A percentile compares a stretch with the other conserved stretches of the same genome.
phyloP scores from a whole-genome alignment of 768 basidiomycete genomes.

The Galerina sulciceps region DNA sequence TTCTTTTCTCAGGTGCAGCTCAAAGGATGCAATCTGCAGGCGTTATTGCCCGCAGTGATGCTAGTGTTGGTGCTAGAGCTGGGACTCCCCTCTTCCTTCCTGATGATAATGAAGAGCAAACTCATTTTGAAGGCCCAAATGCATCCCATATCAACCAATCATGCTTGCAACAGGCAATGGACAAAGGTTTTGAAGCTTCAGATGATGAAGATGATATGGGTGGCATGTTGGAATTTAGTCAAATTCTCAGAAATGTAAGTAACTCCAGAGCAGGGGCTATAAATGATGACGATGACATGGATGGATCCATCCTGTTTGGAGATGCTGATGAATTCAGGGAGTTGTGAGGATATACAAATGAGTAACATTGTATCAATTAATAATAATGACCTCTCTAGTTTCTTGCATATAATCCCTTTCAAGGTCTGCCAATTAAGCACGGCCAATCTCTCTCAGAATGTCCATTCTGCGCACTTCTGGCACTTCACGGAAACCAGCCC shows the following conservation, averaged over 20 bases:
- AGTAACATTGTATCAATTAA: no score
- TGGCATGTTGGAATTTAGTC: conserved; percentile 78
- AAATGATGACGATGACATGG: conserved; percentile 79
- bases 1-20: conserved; percentile 1
- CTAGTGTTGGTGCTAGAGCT: conserved; percentile 29
- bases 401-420: conserved; percentile 8
- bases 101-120: conserved; percentile 47
- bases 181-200: conserved; percentile 15
- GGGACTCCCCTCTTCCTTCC: conserved; percentile 78
- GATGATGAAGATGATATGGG: conserved; percentile 36
- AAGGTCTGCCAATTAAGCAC: conserved; percentile 44
- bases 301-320: conserved; percentile 74
- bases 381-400: conserved; percentile 8
- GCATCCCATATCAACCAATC: conserved; percentile 23
- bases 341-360: conserved; percentile 34
- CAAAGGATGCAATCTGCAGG: not conserved
- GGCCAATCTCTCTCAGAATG: conserved; percentile 80
- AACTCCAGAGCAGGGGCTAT: conserved; percentile 60
- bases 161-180: conserved; percentile 30
- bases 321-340: conserved; percentile 82
- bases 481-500: conserved; percentile 78
- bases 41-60: not conserved
- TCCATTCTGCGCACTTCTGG: conserved; percentile 64
- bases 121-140: conserved; percentile 36
- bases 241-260: conserved; percentile 62